Base-by-base conservation (phyloP, 495 filamentous ascomycete genomes). In the Neurospora cerealis region DNA sequence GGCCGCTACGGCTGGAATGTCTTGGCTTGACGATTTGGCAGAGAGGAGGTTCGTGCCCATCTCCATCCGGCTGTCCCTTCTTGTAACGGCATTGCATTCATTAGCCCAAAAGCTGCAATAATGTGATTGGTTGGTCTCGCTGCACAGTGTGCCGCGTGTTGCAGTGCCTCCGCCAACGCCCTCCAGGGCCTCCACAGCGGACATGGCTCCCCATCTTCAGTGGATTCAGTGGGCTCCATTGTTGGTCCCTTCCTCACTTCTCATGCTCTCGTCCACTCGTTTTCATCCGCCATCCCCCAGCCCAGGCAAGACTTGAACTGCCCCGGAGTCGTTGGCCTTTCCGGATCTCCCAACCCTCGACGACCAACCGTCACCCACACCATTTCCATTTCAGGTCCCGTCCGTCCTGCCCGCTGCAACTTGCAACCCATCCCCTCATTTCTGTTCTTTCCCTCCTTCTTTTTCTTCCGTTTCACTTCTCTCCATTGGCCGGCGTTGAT, bases 401-500 rank as follows among this genome's bases (percentile, higher is more conserved):
- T 60, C 48, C 54, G 54, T 62, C 28, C 54, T 62, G 10, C 24
- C 48, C 24, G 21, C n/a, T 15, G 11, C 54, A 28, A 28, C 19
- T 32, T 62, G 48, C 48, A 32, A 62, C 74, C 73, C 74, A 69
- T 76, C 69, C 71, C 73, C 77, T 71, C 76, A 74, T 73, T 75
- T 75, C 70, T 73, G 62, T 79, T 76, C 70, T 71, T 73, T 71
- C 79, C 72, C 70, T 73, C 54, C 75, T 46, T 76, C 71, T 62
- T 73, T 62, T 72, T 70, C 60, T 76, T 74, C 66, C 54, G 69
- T 41, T 79, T 78, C 77, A 40, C 70, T 79, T 82, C 79, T 82
- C 79, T 75, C 54, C 71, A 73, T 73, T 75, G 54, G 70, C 75
- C 28, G 72, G 28, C 72, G 72, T 74, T 32, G 54, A 66, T 19